phyloP scores from a whole-genome alignment of 179 eudicot genomes.

The Carnegiea gigantea region DNA sequence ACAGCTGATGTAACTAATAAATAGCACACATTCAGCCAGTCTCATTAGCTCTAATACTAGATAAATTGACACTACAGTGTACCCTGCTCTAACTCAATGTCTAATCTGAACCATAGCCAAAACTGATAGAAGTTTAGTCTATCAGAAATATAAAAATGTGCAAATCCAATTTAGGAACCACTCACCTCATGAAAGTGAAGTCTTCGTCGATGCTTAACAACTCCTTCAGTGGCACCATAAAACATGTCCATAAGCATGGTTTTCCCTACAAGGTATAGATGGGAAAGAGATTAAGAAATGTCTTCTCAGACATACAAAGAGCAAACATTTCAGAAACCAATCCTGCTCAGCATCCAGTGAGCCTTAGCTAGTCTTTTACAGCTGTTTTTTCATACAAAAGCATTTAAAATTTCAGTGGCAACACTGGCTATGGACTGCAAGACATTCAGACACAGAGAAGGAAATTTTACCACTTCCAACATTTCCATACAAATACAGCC shows the following conservation, averaged over 20 bases:
- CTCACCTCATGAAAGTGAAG: conserved; percentile 92
- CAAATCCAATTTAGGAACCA: not conserved
- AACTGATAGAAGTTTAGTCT: not conserved
- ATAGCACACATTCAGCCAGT: not conserved
- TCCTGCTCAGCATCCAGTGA: not conserved
- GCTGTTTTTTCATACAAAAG: not conserved
- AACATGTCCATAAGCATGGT: conserved; percentile 99
- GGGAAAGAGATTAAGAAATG: conserved; percentile 16
- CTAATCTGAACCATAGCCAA: not conserved
- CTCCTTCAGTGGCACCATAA: conserved; percentile 80
- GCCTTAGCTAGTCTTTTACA: not conserved
- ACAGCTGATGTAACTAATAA: not conserved
- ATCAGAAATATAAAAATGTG: not conserved
- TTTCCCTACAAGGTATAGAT: conserved; percentile 56
- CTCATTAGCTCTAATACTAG: not conserved
- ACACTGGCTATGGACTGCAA: not conserved
- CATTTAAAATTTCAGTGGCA: not conserved
- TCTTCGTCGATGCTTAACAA: conserved; percentile 81
- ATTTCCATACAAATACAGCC: conserved; percentile 86
- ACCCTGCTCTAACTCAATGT: not conserved
- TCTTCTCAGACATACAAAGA: not conserved
- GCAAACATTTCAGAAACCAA: conserved; percentile 17
- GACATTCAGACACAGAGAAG: conserved; percentile 6
- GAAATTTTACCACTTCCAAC: conserved; percentile 82
- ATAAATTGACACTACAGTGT: not conserved